Evolutionary conservation across 805 yeast genomes (phyloP), one percentile per base, ranked within the genome.

Genomic region (Nakazawaea ishiwadae): DNA sequence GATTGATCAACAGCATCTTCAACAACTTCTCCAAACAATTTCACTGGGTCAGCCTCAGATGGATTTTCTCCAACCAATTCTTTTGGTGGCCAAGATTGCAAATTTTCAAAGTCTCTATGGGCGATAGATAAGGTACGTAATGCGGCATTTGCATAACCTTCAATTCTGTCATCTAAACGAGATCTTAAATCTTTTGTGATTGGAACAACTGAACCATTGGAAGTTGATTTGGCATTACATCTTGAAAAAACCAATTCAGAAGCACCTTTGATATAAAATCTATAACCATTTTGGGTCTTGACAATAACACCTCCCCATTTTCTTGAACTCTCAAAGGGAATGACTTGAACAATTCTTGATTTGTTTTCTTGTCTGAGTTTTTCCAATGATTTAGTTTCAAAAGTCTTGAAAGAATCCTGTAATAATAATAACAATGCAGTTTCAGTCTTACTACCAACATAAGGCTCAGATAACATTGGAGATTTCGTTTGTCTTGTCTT

Each of bases 391-490:
- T 60, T 63, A 15, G 63, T 51, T 14, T 65, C 56, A 29, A 68
- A 65, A 45, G 75, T 58, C 19, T 71, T 71, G 46, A 88, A 69
- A 34, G 72, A 68, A 34, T 73, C 68, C 31, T 73, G 68, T 2
- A 93, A 91, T 46, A 88, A 65, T 11, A 78, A 66, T 30, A 93
- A 68, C 43, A 93, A 62, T 0, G 99, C 97, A 26, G 90, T 79
- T 61, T 93, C 99, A 3, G 99, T 95, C 60, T 93, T 93, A 44
- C 95, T 86, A 5, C 99, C 99, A 37, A 89, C 67, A 53, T 75
- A 89, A 2, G 81, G 80, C 47, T 84, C 93, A 37, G 64, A 53
- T 52, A 17, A 36, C 11, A 11, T 20, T 27, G 26, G 23, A 21
- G 26, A 12, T 21, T 14, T 20, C n/a, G n/a, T 23, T 32, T 36